Evolutionary conservation across 768 basidiomycete species (phyloP).

Genomic region (Mycena pura): DNA sequence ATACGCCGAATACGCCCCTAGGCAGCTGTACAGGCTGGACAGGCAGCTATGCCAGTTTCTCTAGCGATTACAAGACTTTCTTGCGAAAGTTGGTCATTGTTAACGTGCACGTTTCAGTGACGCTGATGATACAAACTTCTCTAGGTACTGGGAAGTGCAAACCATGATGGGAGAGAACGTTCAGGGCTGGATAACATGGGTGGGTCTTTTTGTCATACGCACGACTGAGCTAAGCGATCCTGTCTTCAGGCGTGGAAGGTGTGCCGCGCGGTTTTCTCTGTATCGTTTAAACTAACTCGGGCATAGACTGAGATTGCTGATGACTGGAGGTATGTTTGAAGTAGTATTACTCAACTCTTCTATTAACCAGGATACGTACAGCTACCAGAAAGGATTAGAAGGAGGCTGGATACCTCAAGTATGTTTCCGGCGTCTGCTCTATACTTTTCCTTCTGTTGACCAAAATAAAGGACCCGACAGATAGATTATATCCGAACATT

Average conservation of each 20-base stretch:
- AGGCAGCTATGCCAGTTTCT: constrained; percentile 64
- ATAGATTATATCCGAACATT: constrained; percentile 68
- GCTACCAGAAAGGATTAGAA: constrained; percentile 74
- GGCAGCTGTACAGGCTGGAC: constrained; percentile 71
- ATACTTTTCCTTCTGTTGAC: not conserved
- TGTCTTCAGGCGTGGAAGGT: constrained; percentile 76
- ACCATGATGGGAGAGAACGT: constrained; percentile 74
- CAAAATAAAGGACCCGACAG: constrained; percentile 56
- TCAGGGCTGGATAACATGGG: constrained; percentile 77
- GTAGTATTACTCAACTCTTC: not conserved
- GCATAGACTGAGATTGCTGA: constrained; percentile 15
- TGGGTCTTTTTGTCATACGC: not conserved
- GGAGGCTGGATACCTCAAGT: constrained; percentile 76
- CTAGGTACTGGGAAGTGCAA: constrained; percentile 82
- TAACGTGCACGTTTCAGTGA: not conserved
- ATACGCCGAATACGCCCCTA: constrained; percentile 47
- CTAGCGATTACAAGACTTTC: constrained; percentile 65
- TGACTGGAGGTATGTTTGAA: constrained; percentile 21
- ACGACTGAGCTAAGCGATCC: no score
- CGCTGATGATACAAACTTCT: not conserved
- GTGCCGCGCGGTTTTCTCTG: constrained; percentile 19
- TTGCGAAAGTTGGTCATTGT: constrained; percentile 59
- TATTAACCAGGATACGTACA: constrained; percentile 65
- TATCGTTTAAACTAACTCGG: not conserved
- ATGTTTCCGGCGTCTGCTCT: not conserved